These are phyloP conservation scores for Closterium sp. DNA, from an alignment of 139 green algal genomes.

Conservation along the genomic window DNA sequence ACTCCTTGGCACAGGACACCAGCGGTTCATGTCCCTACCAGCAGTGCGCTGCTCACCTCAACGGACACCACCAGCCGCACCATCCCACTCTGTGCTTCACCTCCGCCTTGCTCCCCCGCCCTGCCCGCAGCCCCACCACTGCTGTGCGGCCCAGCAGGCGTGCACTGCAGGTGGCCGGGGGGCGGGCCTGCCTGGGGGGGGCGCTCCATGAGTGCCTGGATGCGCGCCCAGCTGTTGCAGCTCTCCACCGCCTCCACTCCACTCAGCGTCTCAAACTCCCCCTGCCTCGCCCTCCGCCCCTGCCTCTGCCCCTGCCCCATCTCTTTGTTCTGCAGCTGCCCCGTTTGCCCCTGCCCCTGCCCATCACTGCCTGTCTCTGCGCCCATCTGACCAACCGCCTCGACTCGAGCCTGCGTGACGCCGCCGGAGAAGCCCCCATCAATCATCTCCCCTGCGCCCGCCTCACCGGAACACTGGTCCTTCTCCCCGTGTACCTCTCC, in stretches of 20 bases:
- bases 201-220: slow-evolving; percentile 4
- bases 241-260: slow-evolving; percentile 38
- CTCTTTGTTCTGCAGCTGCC: background rate
- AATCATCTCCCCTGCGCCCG: background rate
- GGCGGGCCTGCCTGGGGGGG: background rate
- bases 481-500: background rate
- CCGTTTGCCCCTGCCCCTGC: slow-evolving; percentile 5
- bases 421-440: background rate
- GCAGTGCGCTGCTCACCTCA: slow-evolving; percentile 27
- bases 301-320: background rate
- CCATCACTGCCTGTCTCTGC: background rate
- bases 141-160: background rate
- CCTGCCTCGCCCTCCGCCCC: background rate
- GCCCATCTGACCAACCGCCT: background rate
- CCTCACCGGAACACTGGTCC: background rate
- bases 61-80: slow-evolving; percentile 48
- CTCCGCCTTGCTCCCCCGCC: background rate
- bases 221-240: slow-evolving; percentile 41
- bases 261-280: slow-evolving; percentile 26
- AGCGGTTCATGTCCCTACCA: background rate
- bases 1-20: too few species aligned
- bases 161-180: background rate
- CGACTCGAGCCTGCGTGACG: background rate
- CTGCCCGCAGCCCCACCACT: background rate
- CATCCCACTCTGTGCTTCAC: background rate